Conservation (phyloP, 371 early-diverging fungal species). For the Mortierella sp. region DNA sequence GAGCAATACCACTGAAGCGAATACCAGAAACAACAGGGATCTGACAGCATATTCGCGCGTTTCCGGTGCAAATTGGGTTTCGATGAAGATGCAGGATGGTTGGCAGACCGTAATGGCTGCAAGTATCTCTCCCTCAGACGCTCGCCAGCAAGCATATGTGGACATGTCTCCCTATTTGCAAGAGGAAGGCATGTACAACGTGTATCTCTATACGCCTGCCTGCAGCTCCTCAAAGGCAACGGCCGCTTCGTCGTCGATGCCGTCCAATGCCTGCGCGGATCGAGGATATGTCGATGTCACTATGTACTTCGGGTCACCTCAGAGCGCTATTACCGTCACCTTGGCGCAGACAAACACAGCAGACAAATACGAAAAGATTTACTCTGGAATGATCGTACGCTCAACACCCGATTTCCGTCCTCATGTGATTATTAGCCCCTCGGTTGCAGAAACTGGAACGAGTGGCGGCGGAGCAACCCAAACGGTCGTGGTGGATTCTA, state of each 20-base stretch:
- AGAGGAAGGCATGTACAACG: conserved; percentile 74
- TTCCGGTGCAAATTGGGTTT: conserved; percentile 48
- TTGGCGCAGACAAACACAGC: conserved; percentile 54
- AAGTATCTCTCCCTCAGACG: conserved; percentile 28
- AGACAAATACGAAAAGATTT: conserved; percentile 56
- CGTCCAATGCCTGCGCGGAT: conserved; percentile 31
- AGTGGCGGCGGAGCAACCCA: conserved; percentile 26
- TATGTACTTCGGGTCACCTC: conserved; percentile 49
- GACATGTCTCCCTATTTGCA: conserved; percentile 68
- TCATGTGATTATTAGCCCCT: conserved; percentile 54
- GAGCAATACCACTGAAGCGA: neutral
- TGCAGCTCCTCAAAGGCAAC: conserved; percentile 60
- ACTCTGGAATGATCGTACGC: conserved; percentile 61
- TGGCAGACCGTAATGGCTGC: conserved; percentile 52
- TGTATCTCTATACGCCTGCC: conserved; percentile 69
- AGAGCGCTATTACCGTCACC: conserved; percentile 37
- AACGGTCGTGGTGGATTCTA: conserved; percentile 60
- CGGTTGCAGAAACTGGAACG: conserved; percentile 41
- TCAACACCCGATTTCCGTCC: conserved; percentile 62
- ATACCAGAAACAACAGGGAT: conserved; percentile 36
- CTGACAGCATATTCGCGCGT: conserved; percentile 22
- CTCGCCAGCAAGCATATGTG: conserved; percentile 55
- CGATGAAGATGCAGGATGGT: conserved; percentile 48
- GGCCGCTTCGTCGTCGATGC: conserved; percentile 39
- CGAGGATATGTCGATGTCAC: conserved; percentile 44